phyloP scores from a whole-genome alignment of 768 basidiomycete genomes.

The Crucibulum laeve region DNA sequence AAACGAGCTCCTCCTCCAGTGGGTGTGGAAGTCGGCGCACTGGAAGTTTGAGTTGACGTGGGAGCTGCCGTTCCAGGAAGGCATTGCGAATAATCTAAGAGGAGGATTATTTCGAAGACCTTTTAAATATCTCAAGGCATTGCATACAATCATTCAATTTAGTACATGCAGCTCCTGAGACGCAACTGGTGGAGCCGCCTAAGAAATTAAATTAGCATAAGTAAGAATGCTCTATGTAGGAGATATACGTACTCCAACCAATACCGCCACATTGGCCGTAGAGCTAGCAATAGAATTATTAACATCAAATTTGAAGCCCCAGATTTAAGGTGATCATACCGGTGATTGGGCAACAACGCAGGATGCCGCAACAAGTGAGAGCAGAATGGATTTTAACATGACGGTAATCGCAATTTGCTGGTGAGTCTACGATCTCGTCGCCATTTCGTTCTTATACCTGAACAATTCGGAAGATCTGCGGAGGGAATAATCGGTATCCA shows the following conservation, averaged over 20 bases:
- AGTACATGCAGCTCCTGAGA: constrained; percentile 27
- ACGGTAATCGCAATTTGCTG: too few species aligned
- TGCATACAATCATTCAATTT: constrained; percentile 26
- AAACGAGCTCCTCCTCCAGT: constrained; percentile 15
- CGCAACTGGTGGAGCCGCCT: constrained; percentile 32
- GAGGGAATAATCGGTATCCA: too few species aligned
- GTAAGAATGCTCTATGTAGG: neutral
- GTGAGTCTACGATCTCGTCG: too few species aligned
- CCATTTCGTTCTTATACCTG: too few species aligned
- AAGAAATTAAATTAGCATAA: neutral
- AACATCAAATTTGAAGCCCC: neutral
- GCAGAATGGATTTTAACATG: constrained; percentile 8
- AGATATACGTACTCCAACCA: constrained; percentile 16
- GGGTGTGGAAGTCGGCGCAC: constrained; percentile 11
- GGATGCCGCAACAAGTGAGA: constrained; percentile 6
- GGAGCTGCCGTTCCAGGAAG: constrained; percentile 22
- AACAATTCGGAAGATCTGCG: too few species aligned
- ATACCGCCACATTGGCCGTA: constrained; percentile 16
- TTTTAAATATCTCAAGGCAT: neutral
- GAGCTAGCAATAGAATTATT: neutral
- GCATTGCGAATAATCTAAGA: constrained; percentile 30
- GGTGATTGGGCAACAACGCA: constrained; percentile 16
- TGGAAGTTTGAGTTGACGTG: constrained; percentile 14
- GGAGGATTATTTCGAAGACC: constrained; percentile 1
- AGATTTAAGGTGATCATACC: constrained; percentile 7